These are phyloP conservation scores for Oenanthe sinensis DNA, from an alignment of 129 eudicot genomes.

Conservation along the genomic window DNA sequence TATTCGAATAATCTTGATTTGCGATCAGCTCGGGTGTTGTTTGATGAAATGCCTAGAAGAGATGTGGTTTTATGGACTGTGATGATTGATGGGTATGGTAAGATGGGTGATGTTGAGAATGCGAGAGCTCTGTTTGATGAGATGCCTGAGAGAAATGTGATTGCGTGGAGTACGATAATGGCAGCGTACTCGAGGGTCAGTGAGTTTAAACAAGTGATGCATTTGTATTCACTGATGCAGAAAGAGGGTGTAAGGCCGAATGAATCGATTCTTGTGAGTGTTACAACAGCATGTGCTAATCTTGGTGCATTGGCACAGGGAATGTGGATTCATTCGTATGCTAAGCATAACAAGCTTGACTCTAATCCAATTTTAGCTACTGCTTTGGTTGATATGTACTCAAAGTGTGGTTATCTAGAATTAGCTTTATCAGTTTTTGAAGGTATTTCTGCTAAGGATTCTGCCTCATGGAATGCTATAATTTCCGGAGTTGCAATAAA, in stretches of 20 bases:
- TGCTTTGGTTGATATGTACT: slow-evolving; percentile 60
- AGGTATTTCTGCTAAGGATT: slow-evolving; percentile 29
- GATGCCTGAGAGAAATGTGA: slow-evolving; percentile 51
- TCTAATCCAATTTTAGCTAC: slow-evolving; percentile 44
- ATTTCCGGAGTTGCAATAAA: slow-evolving; percentile 47
- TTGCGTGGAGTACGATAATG: slow-evolving; percentile 60
- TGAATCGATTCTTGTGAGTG: slow-evolving; percentile 42
- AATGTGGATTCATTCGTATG: slow-evolving; percentile 43
- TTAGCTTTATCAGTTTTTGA: slow-evolving; percentile 41
- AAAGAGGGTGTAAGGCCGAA: slow-evolving; percentile 31
- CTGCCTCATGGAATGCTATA: slow-evolving; percentile 50
- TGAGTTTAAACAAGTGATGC: slow-evolving; percentile 33
- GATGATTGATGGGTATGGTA: slow-evolving; percentile 60
- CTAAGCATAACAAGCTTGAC: slow-evolving; percentile 24
- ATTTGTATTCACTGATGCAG: slow-evolving; percentile 32
- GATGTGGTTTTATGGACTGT: slow-evolving; percentile 55
- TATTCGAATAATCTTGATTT: slow-evolving; percentile 30
- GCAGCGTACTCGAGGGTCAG: slow-evolving; percentile 37
- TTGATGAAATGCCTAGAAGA: slow-evolving; percentile 44
- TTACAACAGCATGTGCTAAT: slow-evolving; percentile 55
- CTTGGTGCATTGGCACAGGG: slow-evolving; percentile 67
- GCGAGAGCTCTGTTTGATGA: slow-evolving; percentile 52
- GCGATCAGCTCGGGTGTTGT: slow-evolving; percentile 30
- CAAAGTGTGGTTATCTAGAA: slow-evolving; percentile 47
- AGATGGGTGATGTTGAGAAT: slow-evolving; percentile 36